Conservation (phyloP, 495 filamentous ascomycete genomes). For the Filosporella fistucella region DNA sequence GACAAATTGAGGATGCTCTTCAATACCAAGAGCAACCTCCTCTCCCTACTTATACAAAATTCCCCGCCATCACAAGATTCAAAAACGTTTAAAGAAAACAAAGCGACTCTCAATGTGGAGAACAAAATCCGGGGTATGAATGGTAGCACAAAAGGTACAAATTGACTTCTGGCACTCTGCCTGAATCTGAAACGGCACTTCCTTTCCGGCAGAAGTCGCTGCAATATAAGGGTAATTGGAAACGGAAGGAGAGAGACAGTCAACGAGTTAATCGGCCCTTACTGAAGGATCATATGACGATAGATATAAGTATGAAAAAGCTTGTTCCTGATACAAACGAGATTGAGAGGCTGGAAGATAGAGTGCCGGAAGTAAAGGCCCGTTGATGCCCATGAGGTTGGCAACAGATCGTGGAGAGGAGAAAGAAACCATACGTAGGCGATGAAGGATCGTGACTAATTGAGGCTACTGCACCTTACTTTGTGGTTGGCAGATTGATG, state of each 20-base stretch:
- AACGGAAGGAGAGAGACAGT: neutral
- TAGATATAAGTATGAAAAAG: neutral
- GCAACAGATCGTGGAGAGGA: too few species aligned
- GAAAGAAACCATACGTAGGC: too few species aligned
- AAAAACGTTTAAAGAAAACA: neutral
- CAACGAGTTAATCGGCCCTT: neutral
- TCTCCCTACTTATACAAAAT: too few species aligned
- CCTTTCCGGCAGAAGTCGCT: neutral
- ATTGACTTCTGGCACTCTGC: neutral
- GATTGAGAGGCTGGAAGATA: too few species aligned
- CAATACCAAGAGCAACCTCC: too few species aligned
- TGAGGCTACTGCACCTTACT: too few species aligned
- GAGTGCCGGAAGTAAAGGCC: too few species aligned
- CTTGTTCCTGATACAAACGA: too few species aligned
- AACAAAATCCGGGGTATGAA: neutral
- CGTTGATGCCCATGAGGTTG: too few species aligned
- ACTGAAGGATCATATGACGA: neutral
- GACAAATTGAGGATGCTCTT: too few species aligned
- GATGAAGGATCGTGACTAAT: too few species aligned
- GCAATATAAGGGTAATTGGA: neutral
- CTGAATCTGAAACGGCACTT: constrained; percentile 9
- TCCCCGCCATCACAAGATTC: neutral
- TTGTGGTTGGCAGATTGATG: too few species aligned
- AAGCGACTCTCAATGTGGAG: neutral
- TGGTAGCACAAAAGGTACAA: neutral